These are phyloP conservation scores for Trametopsis cervina DNA, from an alignment of 768 basidiomycete genomes.

Conservation along the genomic window DNA sequence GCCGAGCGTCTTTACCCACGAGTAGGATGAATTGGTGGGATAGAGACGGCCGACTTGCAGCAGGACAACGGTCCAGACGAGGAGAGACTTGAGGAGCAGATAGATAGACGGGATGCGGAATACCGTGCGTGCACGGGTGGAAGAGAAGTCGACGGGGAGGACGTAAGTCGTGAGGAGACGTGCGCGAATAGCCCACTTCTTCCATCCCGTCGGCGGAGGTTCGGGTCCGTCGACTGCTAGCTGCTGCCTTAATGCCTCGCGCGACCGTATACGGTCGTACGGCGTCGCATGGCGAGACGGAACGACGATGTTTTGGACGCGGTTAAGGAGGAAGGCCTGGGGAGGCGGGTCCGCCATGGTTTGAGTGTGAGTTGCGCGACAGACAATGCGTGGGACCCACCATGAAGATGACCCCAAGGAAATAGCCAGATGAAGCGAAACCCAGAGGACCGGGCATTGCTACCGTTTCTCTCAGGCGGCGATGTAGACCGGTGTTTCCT, in stretches of 20 bases:
- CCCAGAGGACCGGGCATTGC: slow-evolving; percentile 56
- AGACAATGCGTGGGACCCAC: slow-evolving; percentile 33
- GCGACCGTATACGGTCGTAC: slow-evolving; percentile 16
- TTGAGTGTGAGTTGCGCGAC: no score
- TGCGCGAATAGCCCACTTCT: slow-evolving; percentile 17
- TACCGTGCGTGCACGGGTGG: slow-evolving; percentile 48
- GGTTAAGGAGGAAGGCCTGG: slow-evolving; percentile 63
- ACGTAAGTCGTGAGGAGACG: slow-evolving; percentile 23
- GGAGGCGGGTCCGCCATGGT: background rate
- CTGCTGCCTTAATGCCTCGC: slow-evolving; percentile 4
- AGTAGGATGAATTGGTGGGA: slow-evolving; percentile 23
- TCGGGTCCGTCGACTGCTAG: background rate
- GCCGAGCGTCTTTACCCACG: slow-evolving; percentile 30
- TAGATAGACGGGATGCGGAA: slow-evolving; percentile 62
- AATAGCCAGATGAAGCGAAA: slow-evolving; percentile 71
- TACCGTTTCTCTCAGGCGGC: slow-evolving; percentile 1
- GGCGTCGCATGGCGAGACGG: slow-evolving; percentile 42
- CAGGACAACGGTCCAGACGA: slow-evolving; percentile 52
- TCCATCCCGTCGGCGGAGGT: background rate
- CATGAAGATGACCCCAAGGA: slow-evolving; percentile 59
- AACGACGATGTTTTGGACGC: slow-evolving; percentile 73
- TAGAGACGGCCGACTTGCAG: slow-evolving; percentile 46
- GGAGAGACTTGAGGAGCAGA: slow-evolving; percentile 46
- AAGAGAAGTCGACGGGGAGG: slow-evolving; percentile 59
- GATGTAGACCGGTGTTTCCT: background rate